A percentile compares a stretch with the other conserved stretches of the same genome.
These are phyloP conservation scores for Zygosaccharomyces lentus DNA, from an alignment of 805 yeast species.

Conservation along the genomic window DNA sequence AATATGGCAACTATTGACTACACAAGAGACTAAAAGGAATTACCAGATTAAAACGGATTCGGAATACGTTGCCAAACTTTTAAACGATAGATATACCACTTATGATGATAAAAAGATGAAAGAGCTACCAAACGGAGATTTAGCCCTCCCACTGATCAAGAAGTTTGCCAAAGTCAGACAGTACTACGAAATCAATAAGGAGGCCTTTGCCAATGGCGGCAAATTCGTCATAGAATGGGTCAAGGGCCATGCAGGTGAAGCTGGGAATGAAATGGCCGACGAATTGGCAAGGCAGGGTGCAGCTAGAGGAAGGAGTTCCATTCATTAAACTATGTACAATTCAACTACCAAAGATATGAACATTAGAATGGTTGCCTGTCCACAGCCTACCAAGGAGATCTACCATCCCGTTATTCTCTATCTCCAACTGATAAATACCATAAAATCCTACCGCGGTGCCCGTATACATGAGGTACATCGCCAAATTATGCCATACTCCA, in stretches of 20 bases:
- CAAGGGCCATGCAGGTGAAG: slow-evolving; percentile 62
- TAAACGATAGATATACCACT: slow-evolving; percentile 51
- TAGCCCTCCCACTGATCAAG: slow-evolving; percentile 36
- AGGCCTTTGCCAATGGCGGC: slow-evolving; percentile 32
- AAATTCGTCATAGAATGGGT: slow-evolving; percentile 55
- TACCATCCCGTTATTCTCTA: slow-evolving; percentile 59
- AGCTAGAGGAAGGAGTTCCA: slow-evolving; percentile 18
- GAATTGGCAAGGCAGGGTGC: slow-evolving; percentile 66
- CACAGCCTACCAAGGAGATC: slow-evolving; percentile 41
- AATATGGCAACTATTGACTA: slow-evolving; percentile 33
- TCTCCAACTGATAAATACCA: slow-evolving; percentile 68
- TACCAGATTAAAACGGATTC: slow-evolving; percentile 66
- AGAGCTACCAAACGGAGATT: slow-evolving; percentile 28
- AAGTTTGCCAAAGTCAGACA: slow-evolving; percentile 41
- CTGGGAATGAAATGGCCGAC: slow-evolving; percentile 79
- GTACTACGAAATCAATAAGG: slow-evolving; percentile 31
- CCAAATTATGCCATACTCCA: slow-evolving; percentile 57
- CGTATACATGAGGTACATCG: slow-evolving; percentile 54
- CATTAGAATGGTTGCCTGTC: slow-evolving; percentile 33
- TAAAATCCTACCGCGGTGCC: slow-evolving; percentile 65
- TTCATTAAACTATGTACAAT: slow-evolving; percentile 4
- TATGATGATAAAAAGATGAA: slow-evolving; percentile 46
- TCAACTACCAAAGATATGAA: slow-evolving; percentile 25
- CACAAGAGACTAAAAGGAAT: slow-evolving; percentile 15
- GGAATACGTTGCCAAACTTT: slow-evolving; percentile 52